phyloP scores from a whole-genome alignment of 768 basidiomycete species.

The Phlebiopsis flavidoalba region DNA sequence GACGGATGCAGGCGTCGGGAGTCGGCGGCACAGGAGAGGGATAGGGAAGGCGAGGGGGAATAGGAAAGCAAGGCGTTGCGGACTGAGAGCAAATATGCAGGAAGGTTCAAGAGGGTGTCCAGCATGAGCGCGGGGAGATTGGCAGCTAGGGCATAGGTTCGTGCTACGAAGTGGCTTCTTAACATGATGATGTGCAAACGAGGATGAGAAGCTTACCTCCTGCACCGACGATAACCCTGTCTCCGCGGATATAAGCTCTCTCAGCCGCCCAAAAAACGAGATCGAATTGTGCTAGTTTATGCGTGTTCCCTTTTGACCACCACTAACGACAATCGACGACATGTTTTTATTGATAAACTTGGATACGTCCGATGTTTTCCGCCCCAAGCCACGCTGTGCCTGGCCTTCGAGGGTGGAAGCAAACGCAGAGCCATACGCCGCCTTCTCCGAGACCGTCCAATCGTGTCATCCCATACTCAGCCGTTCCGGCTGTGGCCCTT shows the following conservation, averaged over 20 bases:
- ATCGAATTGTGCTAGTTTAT: slow-evolving; percentile 41
- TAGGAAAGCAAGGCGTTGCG: slow-evolving; percentile 57
- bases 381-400: slow-evolving; percentile 34
- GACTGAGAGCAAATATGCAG: slow-evolving; percentile 55
- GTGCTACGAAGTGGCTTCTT: slow-evolving; percentile 31
- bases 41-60: slow-evolving; percentile 37
- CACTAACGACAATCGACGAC: slow-evolving; percentile 55
- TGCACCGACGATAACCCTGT: slow-evolving; percentile 70
- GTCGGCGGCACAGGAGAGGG: slow-evolving; percentile 11
- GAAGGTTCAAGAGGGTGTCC: slow-evolving; percentile 61
- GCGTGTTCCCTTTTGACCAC: slow-evolving; percentile 39
- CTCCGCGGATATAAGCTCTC: slow-evolving; percentile 58
- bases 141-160: slow-evolving; percentile 67
- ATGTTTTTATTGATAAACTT: slow-evolving; percentile 52
- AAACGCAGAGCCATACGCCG: slow-evolving; percentile 70
- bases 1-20: slow-evolving; percentile 22
- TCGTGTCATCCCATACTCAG: slow-evolving; percentile 47
- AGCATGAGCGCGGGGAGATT: slow-evolving; percentile 61
- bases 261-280: slow-evolving; percentile 38
- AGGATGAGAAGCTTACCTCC: slow-evolving; percentile 50
- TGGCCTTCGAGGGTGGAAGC: slow-evolving; percentile 40
- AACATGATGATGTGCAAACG: background rate
- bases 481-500: no score
- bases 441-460: slow-evolving; percentile 72
- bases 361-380: slow-evolving; percentile 52